These are phyloP conservation scores for Xylaria polymorpha DNA, from an alignment of 2,329 filamentous ascomycete species.

Conservation along the genomic window DNA sequence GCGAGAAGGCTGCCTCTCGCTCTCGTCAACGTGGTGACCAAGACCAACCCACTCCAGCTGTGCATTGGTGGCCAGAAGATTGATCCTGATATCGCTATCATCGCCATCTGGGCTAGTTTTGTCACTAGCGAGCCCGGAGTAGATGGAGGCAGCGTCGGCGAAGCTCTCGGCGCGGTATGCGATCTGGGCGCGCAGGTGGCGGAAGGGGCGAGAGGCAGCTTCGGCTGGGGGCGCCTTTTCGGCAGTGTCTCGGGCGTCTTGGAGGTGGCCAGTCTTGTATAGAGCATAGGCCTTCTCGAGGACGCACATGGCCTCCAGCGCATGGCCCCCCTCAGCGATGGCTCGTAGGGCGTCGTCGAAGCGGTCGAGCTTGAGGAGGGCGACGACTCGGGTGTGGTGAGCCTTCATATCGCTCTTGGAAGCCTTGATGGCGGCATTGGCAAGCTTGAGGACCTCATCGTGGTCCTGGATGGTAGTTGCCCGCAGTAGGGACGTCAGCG, in stretches of 20 bases:
- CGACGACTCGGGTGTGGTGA: conserved; percentile 77
- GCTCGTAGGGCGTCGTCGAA: conserved; percentile 80
- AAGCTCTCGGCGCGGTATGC: conserved; percentile 83
- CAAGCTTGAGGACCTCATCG: conserved; percentile 75
- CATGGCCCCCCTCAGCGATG: conserved; percentile 71
- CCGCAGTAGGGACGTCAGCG: conserved; percentile 66
- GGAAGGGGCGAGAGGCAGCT: conserved; percentile 51
- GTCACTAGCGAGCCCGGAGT: conserved; percentile 65
- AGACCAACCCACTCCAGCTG: conserved; percentile 77
- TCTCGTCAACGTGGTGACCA: conserved; percentile 60
- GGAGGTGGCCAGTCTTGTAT: conserved; percentile 79
- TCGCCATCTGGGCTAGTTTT: conserved; percentile 65
- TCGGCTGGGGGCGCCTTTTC: conserved; percentile 47
- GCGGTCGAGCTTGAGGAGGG: conserved; percentile 83
- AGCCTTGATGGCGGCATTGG: conserved; percentile 70
- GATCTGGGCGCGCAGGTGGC: conserved; percentile 71
- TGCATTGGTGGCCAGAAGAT: conserved; percentile 76
- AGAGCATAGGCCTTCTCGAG: conserved; percentile 85
- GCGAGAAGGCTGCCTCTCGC: conserved; percentile 65
- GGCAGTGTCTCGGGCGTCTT: conserved; percentile 67
- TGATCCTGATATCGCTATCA: conserved; percentile 80
- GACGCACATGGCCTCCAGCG: conserved; percentile 68
- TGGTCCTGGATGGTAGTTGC: conserved; percentile 73
- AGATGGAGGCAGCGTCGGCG: conserved; percentile 71
- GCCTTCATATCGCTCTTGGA: conserved; percentile 67